Percentiles rank a stretch among this genome's conserved stretches.
phyloP scores from a whole-genome alignment of 805 yeast genomes.

The Vanderwaltozyma yarrowii region DNA sequence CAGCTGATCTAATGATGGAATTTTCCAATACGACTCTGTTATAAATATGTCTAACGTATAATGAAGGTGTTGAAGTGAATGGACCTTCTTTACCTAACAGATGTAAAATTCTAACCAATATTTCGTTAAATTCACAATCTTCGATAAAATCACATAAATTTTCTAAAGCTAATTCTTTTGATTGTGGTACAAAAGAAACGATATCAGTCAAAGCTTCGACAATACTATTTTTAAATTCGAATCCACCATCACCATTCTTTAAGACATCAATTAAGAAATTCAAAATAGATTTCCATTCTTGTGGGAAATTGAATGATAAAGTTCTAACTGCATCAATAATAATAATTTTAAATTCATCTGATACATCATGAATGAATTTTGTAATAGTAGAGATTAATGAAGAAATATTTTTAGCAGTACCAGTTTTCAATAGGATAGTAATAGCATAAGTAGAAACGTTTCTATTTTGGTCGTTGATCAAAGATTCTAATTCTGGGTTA shows the following conservation, averaged over 20 bases:
- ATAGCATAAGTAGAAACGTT: conserved; percentile 94
- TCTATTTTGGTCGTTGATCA: conserved; percentile 82
- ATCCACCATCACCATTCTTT: conserved; percentile 80
- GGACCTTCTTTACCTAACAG: conserved; percentile 94
- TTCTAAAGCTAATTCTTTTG: conserved; percentile 74
- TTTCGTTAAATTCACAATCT: conserved; percentile 93
- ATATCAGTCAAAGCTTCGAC: conserved; percentile 90
- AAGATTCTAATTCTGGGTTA: conserved; percentile 74
- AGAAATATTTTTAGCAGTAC: conserved; percentile 83
- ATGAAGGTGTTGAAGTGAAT: conserved; percentile 68
- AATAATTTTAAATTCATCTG: conserved; percentile 91
- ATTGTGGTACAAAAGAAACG: conserved; percentile 75
- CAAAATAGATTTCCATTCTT: conserved; percentile 75
- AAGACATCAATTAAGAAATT: conserved; percentile 72
- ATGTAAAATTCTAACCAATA: conserved; percentile 86
- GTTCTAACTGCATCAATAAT: conserved; percentile 93
- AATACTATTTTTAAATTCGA: conserved; percentile 72
- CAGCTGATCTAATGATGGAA: conserved; percentile 90
- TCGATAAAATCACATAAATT: conserved; percentile 93
- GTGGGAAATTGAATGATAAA: conserved; percentile 85
- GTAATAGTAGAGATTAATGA: conserved; percentile 80
- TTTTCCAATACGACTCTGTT: conserved; percentile 95
- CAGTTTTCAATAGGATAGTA: conserved; percentile 90
- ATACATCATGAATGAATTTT: conserved; percentile 81
- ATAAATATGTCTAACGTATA: conserved; percentile 90